Evolutionary conservation across 352 stramenopile species (phyloP).

Genomic region (Globisporangium mamillatum): DNA sequence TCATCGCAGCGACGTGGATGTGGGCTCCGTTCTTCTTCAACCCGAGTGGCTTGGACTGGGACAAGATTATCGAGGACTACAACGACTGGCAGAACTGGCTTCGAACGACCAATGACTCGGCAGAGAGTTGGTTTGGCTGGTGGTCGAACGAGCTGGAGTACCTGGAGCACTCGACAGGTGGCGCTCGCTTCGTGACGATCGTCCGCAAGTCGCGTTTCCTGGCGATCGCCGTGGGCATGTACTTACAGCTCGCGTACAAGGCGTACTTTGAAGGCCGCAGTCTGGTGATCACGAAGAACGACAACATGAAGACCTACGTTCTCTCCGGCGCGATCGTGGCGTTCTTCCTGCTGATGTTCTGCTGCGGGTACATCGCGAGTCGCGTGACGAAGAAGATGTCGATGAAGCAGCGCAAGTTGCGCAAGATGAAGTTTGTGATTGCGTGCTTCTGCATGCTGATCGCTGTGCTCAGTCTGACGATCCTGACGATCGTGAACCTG

Average conservation of each 20-base stretch:
- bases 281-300: conserved; percentile 46
- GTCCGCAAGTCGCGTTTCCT: conserved; percentile 83
- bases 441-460: conserved; percentile 65
- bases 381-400: conserved; percentile 89
- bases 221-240: conserved; percentile 65
- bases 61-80: conserved; percentile 95
- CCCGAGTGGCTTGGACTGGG: conserved; percentile 96
- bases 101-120: conserved; percentile 79
- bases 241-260: conserved; percentile 80
- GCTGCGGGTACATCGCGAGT: conserved; percentile 81
- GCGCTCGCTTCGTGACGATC: conserved; percentile 61
- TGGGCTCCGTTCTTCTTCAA: conserved; percentile 94
- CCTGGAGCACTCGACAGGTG: conserved; percentile 72
- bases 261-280: conserved; percentile 69
- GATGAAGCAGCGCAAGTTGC: conserved; percentile 88
- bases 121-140: conserved; percentile 87
- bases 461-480: conserved; percentile 63
- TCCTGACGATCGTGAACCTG: conserved; percentile 69
- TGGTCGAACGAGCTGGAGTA: conserved; percentile 83
- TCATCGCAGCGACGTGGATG: conserved; percentile 91
- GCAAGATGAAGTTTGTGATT: conserved; percentile 87
- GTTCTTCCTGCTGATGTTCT: conserved; percentile 70
- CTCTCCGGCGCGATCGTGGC: conserved; percentile 62
- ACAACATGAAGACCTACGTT: conserved; percentile 62
- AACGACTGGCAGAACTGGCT: conserved; percentile 95